Evolutionary conservation across 225 moss, liverwort and hornwort genomes (phyloP).

Genomic region (Physcomitrellopsis africana): DNA sequence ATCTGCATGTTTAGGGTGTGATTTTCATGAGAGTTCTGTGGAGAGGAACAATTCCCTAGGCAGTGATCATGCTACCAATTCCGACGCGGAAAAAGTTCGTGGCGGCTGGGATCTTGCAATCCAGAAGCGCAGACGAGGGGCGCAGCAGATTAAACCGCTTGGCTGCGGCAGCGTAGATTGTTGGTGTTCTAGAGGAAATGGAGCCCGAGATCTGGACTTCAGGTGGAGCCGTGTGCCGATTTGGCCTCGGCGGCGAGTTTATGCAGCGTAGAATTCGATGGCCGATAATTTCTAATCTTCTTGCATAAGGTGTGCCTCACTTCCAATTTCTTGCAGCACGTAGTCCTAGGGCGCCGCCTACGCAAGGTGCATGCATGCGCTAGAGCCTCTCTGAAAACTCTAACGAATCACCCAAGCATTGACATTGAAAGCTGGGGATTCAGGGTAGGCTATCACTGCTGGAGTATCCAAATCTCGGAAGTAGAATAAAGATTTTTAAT

Average conservation of each 20-base stretch:
- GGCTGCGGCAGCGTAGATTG: conserved; percentile 15
- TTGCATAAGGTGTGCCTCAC: conserved; percentile 19
- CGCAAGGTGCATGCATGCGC: no score
- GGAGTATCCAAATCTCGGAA: no score
- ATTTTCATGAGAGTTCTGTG: background rate
- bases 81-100: conserved; percentile 10
- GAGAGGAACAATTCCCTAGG: background rate
- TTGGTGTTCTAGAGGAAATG: conserved; percentile 14
- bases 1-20: conserved; percentile 14
- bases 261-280: conserved; percentile 2
- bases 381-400: background rate
- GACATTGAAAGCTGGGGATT: background rate
- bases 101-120: conserved; percentile 40
- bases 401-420: background rate
- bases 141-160: background rate
- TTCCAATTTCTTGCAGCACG: background rate
- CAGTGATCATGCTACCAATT: conserved; percentile 12
- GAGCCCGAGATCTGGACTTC: conserved; percentile 40
- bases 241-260: background rate
- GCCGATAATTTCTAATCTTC: conserved; percentile 14
- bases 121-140: conserved; percentile 26
- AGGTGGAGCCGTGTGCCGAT: background rate
- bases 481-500: no score
- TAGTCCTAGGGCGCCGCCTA: background rate
- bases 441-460: background rate